A percentile compares a stretch with the other conserved stretches of the same genome.
Evolutionary conservation across 176 grass and related monocot species (phyloP).

Genomic region (Melocanna baccifera): DNA sequence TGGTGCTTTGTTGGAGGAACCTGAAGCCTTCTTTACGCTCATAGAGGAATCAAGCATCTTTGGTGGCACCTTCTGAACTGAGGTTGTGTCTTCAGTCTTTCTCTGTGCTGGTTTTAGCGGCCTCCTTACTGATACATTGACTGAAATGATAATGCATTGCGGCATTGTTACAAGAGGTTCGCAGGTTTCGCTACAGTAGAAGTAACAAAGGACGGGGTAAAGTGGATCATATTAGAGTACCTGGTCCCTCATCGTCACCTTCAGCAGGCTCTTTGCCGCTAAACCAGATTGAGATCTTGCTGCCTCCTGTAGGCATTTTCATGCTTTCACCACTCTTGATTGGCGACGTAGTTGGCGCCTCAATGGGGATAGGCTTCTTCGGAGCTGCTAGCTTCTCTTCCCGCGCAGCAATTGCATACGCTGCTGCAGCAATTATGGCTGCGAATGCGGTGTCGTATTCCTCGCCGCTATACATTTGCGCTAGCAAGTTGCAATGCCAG

Average conservation of each 20-base stretch:
- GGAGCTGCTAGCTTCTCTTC: slow-evolving; percentile 50
- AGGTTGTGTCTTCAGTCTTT: not conserved
- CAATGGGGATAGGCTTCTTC: slow-evolving; percentile 26
- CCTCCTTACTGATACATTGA: slow-evolving; percentile 32
- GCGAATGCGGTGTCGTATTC: slow-evolving; percentile 38
- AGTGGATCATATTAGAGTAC: slow-evolving; percentile 26
- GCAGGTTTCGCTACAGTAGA: not conserved
- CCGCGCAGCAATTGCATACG: slow-evolving; percentile 53
- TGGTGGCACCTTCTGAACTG: slow-evolving; percentile 28
- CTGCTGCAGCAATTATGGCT: slow-evolving; percentile 59
- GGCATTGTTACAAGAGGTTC: not conserved
- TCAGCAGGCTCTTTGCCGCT: slow-evolving; percentile 47
- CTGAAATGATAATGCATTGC: slow-evolving; percentile 30
- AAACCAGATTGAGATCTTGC: slow-evolving; percentile 67
- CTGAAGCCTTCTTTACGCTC: slow-evolving; percentile 39
- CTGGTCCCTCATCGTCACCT: slow-evolving; percentile 51
- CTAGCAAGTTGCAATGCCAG: slow-evolving; percentile 20
- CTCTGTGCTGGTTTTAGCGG: slow-evolving; percentile 30
- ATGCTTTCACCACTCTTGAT: slow-evolving; percentile 41
- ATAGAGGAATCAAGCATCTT: slow-evolving; percentile 36
- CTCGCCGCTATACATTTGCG: slow-evolving; percentile 35
- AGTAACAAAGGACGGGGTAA: not conserved
- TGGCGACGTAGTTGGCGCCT: not conserved
- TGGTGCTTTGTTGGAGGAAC: slow-evolving; percentile 45
- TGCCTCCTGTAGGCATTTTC: slow-evolving; percentile 48